Base-by-base conservation (phyloP, 2,329 filamentous ascomycete genomes). In the Myotisia sp. region DNA sequence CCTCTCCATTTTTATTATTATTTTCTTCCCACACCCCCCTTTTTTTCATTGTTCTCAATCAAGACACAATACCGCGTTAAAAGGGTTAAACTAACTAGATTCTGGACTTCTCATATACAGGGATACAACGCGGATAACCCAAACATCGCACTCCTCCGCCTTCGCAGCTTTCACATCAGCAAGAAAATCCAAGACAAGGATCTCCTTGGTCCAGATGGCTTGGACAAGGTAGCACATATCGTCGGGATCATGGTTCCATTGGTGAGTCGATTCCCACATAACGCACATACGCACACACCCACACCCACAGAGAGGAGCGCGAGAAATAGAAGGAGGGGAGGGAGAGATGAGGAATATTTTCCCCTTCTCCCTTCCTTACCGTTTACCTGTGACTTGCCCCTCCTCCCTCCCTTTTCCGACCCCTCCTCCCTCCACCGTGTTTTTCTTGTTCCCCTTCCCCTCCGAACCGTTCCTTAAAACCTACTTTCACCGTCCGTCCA, bases 141-240 rank as follows among this genome's bases (percentile, higher is more conserved):
- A 26, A 79, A 93, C 45, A 85, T 93, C 48, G 74, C 76, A 36
- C 67, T 94, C 34, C 65, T 93, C 36, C 79, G 84, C 47, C 65
- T 94, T 49, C 71, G 76, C 40, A 90, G 77, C 54, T 93, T 79
- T 53, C 86, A 79, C 0, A 58, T 92, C 14, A 68, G 73, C 23
- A 74, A 66, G 39, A 73, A 74, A 50, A 57, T 93, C 22, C 53
- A 66, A 8, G 83, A 86, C 47, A 56, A 65, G 6, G 64, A 81
- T 30, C 64, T 92, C 13, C 63, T 75, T 22, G 64, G 67, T 29
- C 60, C 70, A 29, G 62, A 73, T 47, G 74, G 71, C 10, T 68
- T 84, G 55, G 68, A 75, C 19, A 71, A 70, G 48, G 66, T 93
- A 34, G 64, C 67, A 33, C 65, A 70, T 24, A 58, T 84, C 14